These are phyloP conservation scores for Cryptosporidium felis DNA, from an alignment of 169 alveolate species.

Conservation along the genomic window DNA sequence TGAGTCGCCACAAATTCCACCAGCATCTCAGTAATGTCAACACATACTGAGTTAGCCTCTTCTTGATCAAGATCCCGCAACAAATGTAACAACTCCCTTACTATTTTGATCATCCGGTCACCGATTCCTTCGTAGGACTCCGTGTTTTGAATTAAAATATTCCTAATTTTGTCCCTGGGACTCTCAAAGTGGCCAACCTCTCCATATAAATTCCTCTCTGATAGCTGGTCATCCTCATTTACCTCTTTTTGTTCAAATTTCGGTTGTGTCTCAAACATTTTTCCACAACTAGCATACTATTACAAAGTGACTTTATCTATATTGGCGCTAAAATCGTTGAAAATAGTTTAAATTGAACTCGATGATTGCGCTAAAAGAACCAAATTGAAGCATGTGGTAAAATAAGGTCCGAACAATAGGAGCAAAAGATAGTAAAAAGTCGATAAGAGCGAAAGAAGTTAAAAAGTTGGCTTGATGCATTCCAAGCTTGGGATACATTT, in stretches of 20 bases:
- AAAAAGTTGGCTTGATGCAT: no score
- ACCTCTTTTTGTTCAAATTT: background rate
- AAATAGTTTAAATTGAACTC: no score
- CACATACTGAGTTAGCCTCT: slow-evolving; percentile 9
- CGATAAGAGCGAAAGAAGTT: no score
- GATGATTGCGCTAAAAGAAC: no score
- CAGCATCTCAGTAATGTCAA: background rate
- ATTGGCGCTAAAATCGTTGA: no score
- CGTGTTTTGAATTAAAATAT: slow-evolving; percentile 1
- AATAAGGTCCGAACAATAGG: no score
- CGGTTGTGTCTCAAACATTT: background rate
- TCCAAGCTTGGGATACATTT: no score
- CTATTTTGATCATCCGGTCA: slow-evolving; percentile 26
- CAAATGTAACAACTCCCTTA: background rate
- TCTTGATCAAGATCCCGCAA: background rate
- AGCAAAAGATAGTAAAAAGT: no score
- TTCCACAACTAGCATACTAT: no score
- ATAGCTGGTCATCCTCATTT: background rate
- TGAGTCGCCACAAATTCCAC: slow-evolving; percentile 53
- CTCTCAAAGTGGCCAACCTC: background rate
- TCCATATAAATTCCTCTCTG: background rate
- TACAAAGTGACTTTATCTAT: no score
- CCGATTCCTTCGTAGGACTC: slow-evolving; percentile 67
- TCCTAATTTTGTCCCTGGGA: slow-evolving; percentile 5
- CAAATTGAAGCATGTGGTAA: no score